phyloP scores from a whole-genome alignment of 768 basidiomycete genomes.

The Amanita rimosa region DNA sequence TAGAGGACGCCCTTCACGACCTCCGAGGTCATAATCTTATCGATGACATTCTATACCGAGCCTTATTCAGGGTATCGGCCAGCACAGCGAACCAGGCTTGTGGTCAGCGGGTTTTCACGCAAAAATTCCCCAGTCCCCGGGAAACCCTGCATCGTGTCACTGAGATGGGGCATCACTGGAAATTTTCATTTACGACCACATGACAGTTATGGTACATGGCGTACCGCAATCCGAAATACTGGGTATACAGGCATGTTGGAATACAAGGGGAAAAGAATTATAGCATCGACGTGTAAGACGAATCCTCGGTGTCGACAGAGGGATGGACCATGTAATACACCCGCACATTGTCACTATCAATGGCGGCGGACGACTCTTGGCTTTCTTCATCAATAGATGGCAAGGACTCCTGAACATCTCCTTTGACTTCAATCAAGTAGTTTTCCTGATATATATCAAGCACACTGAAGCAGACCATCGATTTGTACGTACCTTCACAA shows the following conservation, averaged over 20 bases:
- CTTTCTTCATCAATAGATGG: slow-evolving; percentile 54
- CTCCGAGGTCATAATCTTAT: slow-evolving; percentile 32
- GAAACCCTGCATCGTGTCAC: too few relatives aligned
- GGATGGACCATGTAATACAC: slow-evolving; percentile 90
- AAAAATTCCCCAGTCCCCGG: not conserved
- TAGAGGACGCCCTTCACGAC: slow-evolving; percentile 45
- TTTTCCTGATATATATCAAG: slow-evolving; percentile 45
- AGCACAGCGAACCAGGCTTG: slow-evolving; percentile 8
- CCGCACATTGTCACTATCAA: slow-evolving; percentile 48
- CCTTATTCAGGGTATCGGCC: slow-evolving; percentile 26
- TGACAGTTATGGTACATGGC: not conserved
- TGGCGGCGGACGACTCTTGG: slow-evolving; percentile 34
- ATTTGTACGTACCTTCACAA: slow-evolving; percentile 66
- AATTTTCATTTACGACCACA: not conserved
- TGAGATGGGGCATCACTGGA: slow-evolving; percentile 2
- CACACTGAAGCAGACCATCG: not conserved
- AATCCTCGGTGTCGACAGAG: slow-evolving; percentile 63
- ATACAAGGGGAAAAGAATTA: slow-evolving; percentile 6
- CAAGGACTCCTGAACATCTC: slow-evolving; percentile 74
- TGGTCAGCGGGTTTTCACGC: not conserved
- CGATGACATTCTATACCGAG: slow-evolving; percentile 49
- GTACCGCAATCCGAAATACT: too few relatives aligned
- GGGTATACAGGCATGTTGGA: not conserved
- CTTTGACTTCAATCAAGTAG: slow-evolving; percentile 73
- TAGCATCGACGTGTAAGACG: slow-evolving; percentile 28